These are phyloP conservation scores for Gossypium sturtianum DNA, from an alignment of 345 rosid species.

Conservation along the genomic window DNA sequence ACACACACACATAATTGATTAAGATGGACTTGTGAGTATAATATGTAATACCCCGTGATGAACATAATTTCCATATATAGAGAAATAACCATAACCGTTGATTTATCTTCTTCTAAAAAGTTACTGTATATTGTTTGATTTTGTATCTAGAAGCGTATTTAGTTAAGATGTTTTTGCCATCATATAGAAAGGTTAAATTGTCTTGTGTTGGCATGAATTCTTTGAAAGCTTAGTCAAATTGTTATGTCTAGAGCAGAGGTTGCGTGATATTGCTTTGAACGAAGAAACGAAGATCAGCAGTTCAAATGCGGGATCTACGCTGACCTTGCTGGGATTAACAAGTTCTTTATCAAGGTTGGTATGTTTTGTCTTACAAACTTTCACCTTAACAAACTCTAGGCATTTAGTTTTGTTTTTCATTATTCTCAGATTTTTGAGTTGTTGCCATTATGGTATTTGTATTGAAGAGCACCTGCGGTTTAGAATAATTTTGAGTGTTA, in stretches of 20 bases:
- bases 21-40: too few relatives aligned
- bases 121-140: not conserved
- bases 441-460: not conserved
- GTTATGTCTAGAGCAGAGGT: conserved; percentile 39
- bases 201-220: not conserved
- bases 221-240: not conserved
- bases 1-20: too few relatives aligned
- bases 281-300: conserved; percentile 62
- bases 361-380: not conserved
- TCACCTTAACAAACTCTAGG: not conserved
- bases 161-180: not conserved
- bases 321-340: conserved; percentile 80
- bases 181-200: not conserved
- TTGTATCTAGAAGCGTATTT: not conserved
- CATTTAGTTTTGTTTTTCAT: not conserved
- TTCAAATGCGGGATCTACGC: conserved; percentile 37
- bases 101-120: not conserved
- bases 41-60: not conserved
- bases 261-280: conserved; percentile 72
- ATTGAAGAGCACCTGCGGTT: too few relatives aligned
- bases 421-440: not conserved
- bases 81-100: not conserved
- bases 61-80: not conserved
- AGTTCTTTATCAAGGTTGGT: conserved; percentile 69
- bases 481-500: not conserved